Evolutionary conservation across 805 yeast species (phyloP), one percentile per base, ranked within the genome.

Genomic region (Debaryomyces castellii): DNA sequence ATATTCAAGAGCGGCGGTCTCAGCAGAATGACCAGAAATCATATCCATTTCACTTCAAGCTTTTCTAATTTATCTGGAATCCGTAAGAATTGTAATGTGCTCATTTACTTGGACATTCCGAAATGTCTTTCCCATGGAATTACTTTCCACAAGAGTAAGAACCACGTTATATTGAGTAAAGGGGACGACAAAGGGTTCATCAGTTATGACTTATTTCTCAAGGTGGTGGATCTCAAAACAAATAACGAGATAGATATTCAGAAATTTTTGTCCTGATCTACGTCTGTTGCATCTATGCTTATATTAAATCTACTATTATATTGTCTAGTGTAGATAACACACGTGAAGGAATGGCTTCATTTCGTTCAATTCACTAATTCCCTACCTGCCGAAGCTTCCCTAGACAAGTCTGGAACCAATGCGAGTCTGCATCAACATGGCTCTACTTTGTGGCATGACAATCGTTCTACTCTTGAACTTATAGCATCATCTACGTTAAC

Each of bases 11-110:
- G 73, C 3, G 81, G 81, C 0, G 90, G 89, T 0, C 66, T 94
- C 20, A 74, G 76, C 12, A 72, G 66, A 48, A 88, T 90, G 96
- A 66, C 63, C 25, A 70, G 99, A 55, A 85, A 85, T 52, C 98
- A 94, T 62, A 81, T 94, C 14, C 99, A 94, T 66, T 74, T 92
- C 60, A 88, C 98, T 0, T 67, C 80, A 1, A 84, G 83, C 23
- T 67, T 65, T 23, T 69, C 71, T 3, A 59, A 61, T 4, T 72
- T 85, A 11, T 82, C 91, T 49, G 98, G 98, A 0, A 80, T 89
- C 71, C 71, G 97, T 41, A 53, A 63, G n/a, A 68, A 71, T 34
- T 67, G 82, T 44, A 69, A 75, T 22, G 80, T 86, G 1, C 64
- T 82, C 44, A 83, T 94, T 2, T 86, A 77, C 55, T 58, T 92